Conservation (phyloP, 1,284 basidiomycete species). For the Heliocybe sulcata region DNA sequence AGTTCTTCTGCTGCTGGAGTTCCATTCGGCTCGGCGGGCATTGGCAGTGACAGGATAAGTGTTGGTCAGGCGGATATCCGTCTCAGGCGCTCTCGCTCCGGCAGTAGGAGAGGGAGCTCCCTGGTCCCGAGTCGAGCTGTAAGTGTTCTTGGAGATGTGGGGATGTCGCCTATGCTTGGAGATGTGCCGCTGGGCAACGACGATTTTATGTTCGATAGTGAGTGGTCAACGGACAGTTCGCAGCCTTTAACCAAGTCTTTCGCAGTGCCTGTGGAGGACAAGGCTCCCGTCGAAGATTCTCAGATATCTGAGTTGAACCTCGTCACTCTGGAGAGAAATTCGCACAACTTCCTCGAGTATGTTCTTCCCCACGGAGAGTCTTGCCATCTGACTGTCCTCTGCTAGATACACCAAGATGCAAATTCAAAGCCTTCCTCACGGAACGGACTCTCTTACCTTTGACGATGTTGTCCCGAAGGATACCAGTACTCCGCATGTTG, state of each 20-base stretch:
- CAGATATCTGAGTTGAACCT: slow-evolving; percentile 49
- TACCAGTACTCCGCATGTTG: slow-evolving; percentile 67
- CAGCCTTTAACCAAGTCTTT: slow-evolving; percentile 12
- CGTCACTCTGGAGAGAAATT: slow-evolving; percentile 61
- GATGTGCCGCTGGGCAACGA: slow-evolving; percentile 32
- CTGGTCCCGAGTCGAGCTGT: slow-evolving; percentile 16
- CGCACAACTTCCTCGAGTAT: slow-evolving; percentile 73
- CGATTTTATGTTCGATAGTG: slow-evolving; percentile 62
- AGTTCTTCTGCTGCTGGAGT: slow-evolving; percentile 46
- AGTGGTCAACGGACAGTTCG: slow-evolving; percentile 9
- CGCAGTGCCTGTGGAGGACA: slow-evolving; percentile 26
- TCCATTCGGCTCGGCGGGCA: slow-evolving; percentile 27
- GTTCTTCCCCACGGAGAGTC: slow-evolving; percentile 12
- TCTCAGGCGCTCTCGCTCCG: slow-evolving; percentile 18
- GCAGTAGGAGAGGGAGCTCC: slow-evolving; percentile 37
- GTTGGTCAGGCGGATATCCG: slow-evolving; percentile 44
- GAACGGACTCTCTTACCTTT: slow-evolving; percentile 45
- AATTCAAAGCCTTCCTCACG: slow-evolving; percentile 43
- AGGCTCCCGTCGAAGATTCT: slow-evolving; percentile 28
- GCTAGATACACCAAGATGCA: slow-evolving; percentile 74
- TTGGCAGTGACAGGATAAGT: slow-evolving; percentile 36
- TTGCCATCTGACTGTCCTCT: background rate
- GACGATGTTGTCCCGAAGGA: slow-evolving; percentile 55
- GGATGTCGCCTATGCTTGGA: slow-evolving; percentile 43
- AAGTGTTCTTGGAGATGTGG: slow-evolving; percentile 23